A percentile compares a stretch with the other conserved stretches of the same genome.
These are phyloP conservation scores for Myxozyma lipomycoides DNA, from an alignment of 805 yeast species.

Conservation along the genomic window DNA sequence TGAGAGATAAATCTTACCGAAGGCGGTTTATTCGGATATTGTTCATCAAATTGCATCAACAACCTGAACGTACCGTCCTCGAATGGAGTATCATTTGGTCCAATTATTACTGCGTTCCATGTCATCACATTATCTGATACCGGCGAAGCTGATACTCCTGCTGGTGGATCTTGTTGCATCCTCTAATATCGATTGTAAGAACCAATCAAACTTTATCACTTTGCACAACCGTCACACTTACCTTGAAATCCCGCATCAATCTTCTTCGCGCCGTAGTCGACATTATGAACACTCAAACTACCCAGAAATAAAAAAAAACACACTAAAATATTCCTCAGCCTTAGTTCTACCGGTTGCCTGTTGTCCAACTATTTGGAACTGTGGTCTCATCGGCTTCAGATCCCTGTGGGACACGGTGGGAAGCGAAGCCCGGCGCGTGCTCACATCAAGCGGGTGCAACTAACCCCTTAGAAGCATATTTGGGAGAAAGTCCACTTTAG, in stretches of 20 bases:
- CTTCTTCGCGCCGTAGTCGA: conserved; percentile 99
- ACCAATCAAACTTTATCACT: not conserved
- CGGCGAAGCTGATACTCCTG: conserved; percentile 97
- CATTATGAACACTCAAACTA: conserved; percentile 45
- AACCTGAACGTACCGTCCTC: conserved; percentile 96
- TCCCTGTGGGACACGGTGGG: no score
- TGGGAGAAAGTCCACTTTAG: no score
- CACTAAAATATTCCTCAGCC: no score
- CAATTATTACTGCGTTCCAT: conserved; percentile 96
- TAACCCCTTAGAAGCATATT: no score
- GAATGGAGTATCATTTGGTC: conserved; percentile 95
- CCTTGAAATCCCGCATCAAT: conserved; percentile 96
- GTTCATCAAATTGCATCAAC: conserved; percentile 86
- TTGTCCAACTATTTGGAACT: no score
- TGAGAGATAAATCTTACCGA: conserved; percentile 82
- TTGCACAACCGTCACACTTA: conserved; percentile 37
- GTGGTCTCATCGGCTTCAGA: no score
- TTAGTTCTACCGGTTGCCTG: no score
- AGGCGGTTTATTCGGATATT: conserved; percentile 97
- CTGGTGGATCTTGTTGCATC: conserved; percentile 97
- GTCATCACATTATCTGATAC: conserved; percentile 95
- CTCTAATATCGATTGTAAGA: conserved; percentile 45
- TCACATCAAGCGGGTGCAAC: no score
- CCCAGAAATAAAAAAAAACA: not conserved
- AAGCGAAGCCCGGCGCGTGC: no score